phyloP scores from a whole-genome alignment of 1,284 basidiomycete genomes.

The Fomitopsis betulina region DNA sequence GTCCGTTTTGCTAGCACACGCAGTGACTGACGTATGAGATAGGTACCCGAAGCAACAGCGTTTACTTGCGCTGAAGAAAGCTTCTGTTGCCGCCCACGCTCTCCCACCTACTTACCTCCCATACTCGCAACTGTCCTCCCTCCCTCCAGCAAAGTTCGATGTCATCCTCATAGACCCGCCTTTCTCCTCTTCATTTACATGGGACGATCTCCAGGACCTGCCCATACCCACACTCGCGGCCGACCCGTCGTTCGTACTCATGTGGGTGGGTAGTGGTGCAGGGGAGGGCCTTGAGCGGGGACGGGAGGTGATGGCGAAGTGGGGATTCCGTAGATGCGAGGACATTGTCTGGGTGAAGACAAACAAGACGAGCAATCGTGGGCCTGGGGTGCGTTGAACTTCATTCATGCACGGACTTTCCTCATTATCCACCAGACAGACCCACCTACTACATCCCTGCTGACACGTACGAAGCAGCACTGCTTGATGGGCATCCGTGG shows the following conservation, averaged over 20 bases:
- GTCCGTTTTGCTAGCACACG: not conserved
- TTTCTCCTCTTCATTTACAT: conserved; percentile 77
- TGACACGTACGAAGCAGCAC: conserved; percentile 91
- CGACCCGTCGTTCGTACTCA: conserved; percentile 90
- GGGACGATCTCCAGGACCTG: conserved; percentile 78
- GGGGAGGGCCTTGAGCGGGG: conserved; percentile 91
- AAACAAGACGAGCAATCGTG: conserved; percentile 64
- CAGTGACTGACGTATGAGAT: conserved; percentile 1
- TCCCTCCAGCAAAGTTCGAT: conserved; percentile 81
- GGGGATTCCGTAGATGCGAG: conserved; percentile 95
- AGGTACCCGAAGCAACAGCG: conserved; percentile 92
- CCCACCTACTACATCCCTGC: conserved; percentile 75
- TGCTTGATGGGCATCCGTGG: conserved; percentile 99
- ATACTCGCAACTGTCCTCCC: conserved; percentile 46
- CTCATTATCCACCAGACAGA: conserved; percentile 49
- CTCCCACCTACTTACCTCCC: conserved; percentile 69
- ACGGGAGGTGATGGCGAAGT: conserved; percentile 84
- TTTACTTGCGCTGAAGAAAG: conserved; percentile 74
- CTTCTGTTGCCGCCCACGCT: conserved; percentile 57
- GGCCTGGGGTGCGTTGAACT: conserved; percentile 55
- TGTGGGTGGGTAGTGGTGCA: conserved; percentile 95
- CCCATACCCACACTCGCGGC: conserved; percentile 84
- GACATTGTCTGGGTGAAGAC: conserved; percentile 98
- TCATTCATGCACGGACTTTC: not conserved
- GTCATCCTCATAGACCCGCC: conserved; percentile 92